Evolutionary conservation across 2,329 filamentous ascomycete genomes (phyloP).

Genomic region (Fusarium sp.): DNA sequence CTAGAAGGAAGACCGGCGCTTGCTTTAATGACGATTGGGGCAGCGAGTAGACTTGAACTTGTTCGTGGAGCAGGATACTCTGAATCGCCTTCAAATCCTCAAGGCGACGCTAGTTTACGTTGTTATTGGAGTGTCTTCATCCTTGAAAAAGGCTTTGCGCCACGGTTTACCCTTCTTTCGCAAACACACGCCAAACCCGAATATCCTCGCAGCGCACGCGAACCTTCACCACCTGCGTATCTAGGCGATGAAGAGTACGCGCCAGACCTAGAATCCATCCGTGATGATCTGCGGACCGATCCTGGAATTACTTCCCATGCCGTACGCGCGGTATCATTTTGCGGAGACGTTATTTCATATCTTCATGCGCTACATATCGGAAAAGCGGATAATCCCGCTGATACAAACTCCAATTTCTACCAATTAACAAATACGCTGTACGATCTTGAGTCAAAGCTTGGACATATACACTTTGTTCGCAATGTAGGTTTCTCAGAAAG

Average conservation of each 20-base stretch:
- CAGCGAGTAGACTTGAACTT: constrained; percentile 32
- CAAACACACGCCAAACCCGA: constrained; percentile 11
- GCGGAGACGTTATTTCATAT: constrained; percentile 38
- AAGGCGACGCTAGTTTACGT: constrained; percentile 26
- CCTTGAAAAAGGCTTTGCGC: constrained; percentile 37
- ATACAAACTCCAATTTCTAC: constrained; percentile 37
- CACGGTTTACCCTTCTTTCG: constrained; percentile 12
- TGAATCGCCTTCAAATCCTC: not conserved
- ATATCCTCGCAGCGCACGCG: constrained; percentile 31
- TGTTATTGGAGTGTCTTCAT: constrained; percentile 43
- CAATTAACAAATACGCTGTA: constrained; percentile 36
- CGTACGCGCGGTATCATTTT: constrained; percentile 23
- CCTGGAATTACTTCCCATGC: constrained; percentile 35
- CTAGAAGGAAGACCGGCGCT: constrained; percentile 35
- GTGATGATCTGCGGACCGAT: constrained; percentile 26
- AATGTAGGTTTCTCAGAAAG: constrained; percentile 42
- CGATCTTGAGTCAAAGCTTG: constrained; percentile 28
- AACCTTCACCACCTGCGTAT: constrained; percentile 22
- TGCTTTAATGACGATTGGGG: constrained; percentile 41
- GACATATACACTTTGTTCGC: constrained; percentile 37
- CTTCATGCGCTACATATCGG: constrained; percentile 32
- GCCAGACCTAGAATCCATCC: constrained; percentile 31
- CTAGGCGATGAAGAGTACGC: constrained; percentile 30
- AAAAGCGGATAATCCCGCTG: constrained; percentile 29
- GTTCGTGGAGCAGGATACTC: constrained; percentile 19